These are phyloP conservation scores for Ceratobasidium sp. DNA, from an alignment of 1,284 basidiomycete genomes.

Conservation along the genomic window DNA sequence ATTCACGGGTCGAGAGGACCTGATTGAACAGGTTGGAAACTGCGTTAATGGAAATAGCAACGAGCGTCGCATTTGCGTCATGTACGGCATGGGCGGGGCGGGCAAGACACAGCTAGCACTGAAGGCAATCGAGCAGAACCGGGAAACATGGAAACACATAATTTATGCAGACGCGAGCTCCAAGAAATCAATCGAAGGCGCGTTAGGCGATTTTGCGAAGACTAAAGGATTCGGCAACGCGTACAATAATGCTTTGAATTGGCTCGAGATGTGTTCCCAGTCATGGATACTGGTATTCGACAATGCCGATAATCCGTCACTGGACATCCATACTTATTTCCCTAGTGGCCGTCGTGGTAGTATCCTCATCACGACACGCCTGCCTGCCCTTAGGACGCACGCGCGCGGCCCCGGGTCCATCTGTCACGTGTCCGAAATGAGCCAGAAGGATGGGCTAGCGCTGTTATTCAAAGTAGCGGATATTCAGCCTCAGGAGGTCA, in stretches of 20 bases:
- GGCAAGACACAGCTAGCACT: too few relatives aligned
- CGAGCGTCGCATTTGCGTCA: background rate
- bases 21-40: background rate
- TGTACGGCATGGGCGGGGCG: slow-evolving; percentile 18
- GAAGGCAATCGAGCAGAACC: background rate
- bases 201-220: background rate
- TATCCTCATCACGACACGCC: slow-evolving; percentile 20
- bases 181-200: background rate
- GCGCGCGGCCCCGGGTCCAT: background rate
- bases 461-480: background rate
- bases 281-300: slow-evolving; percentile 21
- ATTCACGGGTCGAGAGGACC: background rate
- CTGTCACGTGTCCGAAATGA: slow-evolving; percentile 3
- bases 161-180: slow-evolving; percentile 26
- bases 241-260: background rate
- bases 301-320: slow-evolving; percentile 9
- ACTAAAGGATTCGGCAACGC: background rate
- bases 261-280: background rate
- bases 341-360: background rate
- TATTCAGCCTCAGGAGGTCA: background rate
- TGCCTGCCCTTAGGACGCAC: background rate
- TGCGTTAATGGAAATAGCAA: background rate
- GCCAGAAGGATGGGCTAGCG: background rate
- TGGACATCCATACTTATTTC: background rate
- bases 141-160: background rate